These are phyloP conservation scores for Daldinia sp. DNA, from an alignment of 2,329 filamentous ascomycete species.

Conservation along the genomic window DNA sequence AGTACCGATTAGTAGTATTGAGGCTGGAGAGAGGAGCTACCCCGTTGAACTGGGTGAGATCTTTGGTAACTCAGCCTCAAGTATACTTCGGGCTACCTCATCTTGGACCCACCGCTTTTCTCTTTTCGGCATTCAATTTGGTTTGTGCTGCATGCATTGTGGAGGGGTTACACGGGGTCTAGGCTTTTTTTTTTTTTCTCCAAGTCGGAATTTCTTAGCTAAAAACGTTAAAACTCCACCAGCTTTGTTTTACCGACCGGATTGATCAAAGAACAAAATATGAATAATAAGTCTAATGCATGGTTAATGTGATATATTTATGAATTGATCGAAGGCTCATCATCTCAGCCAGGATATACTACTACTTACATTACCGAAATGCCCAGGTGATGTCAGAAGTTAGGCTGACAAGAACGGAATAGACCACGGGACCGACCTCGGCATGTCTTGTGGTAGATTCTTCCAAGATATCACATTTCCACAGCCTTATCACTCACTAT, in stretches of 20 bases:
- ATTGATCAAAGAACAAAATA: background rate
- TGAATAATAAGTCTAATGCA: background rate
- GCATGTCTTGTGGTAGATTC: slow-evolving; percentile 1
- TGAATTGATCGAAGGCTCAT: background rate
- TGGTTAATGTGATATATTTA: background rate
- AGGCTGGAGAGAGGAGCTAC: slow-evolving; percentile 26
- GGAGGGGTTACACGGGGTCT: slow-evolving; percentile 18
- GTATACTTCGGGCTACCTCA: slow-evolving; percentile 38
- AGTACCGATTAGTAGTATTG: slow-evolving; percentile 37
- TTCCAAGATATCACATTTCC: background rate
- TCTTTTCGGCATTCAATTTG: slow-evolving; percentile 34
- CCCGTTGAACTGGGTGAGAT: background rate
- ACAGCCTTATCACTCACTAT: slow-evolving; percentile 12
- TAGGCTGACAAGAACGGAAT: background rate
- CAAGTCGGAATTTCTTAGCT: background rate
- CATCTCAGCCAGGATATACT: background rate
- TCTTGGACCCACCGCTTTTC: slow-evolving; percentile 16
- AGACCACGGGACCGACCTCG: slow-evolving; percentile 2
- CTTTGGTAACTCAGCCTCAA: slow-evolving; percentile 36
- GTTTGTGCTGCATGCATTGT: slow-evolving; percentile 32
- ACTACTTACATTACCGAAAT: background rate
- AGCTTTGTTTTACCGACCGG: background rate
- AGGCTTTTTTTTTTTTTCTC: background rate
- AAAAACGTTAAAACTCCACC: background rate
- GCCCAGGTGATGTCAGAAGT: background rate